phyloP scores from a whole-genome alignment of 2,329 filamentous ascomycete species.

The Botrytis squamosa region DNA sequence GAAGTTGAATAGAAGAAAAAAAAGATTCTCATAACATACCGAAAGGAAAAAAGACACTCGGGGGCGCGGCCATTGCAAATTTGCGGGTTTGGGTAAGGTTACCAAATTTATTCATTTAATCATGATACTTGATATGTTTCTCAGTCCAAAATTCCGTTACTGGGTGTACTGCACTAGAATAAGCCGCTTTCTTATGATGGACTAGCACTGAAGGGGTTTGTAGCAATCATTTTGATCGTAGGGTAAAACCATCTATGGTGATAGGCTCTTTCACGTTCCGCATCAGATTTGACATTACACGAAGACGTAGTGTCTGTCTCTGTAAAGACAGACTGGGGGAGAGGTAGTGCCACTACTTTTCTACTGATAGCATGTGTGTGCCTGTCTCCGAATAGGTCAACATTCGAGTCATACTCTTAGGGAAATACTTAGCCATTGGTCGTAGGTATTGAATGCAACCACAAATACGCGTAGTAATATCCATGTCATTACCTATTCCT shows the following conservation, averaged over 20 bases:
- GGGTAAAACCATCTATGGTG: conserved; percentile 28
- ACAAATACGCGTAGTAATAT: neutral
- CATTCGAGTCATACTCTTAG: too few relatives aligned
- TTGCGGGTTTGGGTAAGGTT: neutral
- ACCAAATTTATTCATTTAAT: neutral
- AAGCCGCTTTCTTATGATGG: conserved; percentile 32
- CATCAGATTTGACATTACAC: conserved; percentile 38
- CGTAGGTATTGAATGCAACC: too few relatives aligned
- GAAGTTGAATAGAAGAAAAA: neutral
- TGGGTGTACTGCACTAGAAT: conserved; percentile 10
- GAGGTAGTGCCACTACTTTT: too few relatives aligned
- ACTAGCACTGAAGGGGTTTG: conserved; percentile 37
- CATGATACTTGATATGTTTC: conserved; percentile 14
- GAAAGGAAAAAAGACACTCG: conserved; percentile 18
- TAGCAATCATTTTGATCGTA: conserved; percentile 26
- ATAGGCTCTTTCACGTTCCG: conserved; percentile 36
- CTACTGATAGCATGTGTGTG: too few relatives aligned
- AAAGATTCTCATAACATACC: neutral
- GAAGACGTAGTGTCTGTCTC: conserved; percentile 37
- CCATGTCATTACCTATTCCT: neutral
- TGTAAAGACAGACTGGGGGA: conserved; percentile 36
- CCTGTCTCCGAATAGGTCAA: too few relatives aligned
- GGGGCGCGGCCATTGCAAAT: conserved; percentile 10
- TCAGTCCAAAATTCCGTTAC: conserved; percentile 22
- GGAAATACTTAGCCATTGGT: too few relatives aligned